Evolutionary conservation across 306 rosid species (phyloP).

Genomic region (Cucumis sativus): Cucumber_9930_V3 NC_026661.2:1411001-1411500

Average conservation of each 20-base stretch:
- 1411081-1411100: not conserved
- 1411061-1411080: not conserved
- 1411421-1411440: not conserved
- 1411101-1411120: not conserved
- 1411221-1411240: not conserved
- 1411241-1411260: not conserved
- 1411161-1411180: not conserved
- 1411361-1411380: not conserved
- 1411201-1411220: not conserved
- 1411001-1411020: not conserved
- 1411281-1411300: not conserved
- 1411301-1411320: not conserved
- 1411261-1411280: not conserved
- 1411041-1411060: not conserved
- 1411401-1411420: conserved; percentile 1
- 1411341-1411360: not conserved
- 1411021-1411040: not conserved
- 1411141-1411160: not conserved
- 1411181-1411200: not conserved
- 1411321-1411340: not conserved
- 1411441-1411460: not conserved
- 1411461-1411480: not conserved
- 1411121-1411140: not conserved
- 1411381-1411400: not conserved
- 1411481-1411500: not conserved